phyloP scores from a whole-genome alignment of 352 stramenopile genomes.

The Albugo laibachii region DNA sequence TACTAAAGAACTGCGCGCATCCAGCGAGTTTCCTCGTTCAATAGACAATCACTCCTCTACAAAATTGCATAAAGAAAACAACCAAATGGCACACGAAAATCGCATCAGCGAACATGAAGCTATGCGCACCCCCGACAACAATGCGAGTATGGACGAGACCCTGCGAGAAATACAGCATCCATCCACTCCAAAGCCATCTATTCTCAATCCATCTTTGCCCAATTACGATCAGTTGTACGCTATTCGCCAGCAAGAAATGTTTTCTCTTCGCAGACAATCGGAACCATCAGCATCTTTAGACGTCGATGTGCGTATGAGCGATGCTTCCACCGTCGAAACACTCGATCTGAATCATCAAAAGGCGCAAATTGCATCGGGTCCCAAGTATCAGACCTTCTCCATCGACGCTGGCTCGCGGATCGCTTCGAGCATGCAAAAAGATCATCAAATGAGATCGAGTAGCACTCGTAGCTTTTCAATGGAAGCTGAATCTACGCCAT shows the following conservation, averaged over 20 bases:
- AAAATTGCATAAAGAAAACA: not conserved
- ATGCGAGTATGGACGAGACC: slow-evolving; percentile 3
- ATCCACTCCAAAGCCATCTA: slow-evolving; percentile 2
- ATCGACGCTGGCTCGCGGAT: slow-evolving; percentile 3
- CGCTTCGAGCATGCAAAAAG: not conserved
- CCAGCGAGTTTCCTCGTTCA: slow-evolving; percentile 3
- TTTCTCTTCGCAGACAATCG: too few relatives aligned
- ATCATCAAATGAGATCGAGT: slow-evolving; percentile 1
- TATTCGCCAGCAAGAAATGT: too few relatives aligned
- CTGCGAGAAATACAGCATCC: slow-evolving; percentile 1
- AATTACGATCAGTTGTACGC: too few relatives aligned
- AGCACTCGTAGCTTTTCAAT: too few relatives aligned
- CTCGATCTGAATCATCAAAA: slow-evolving; percentile 14
- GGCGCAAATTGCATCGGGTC: too few relatives aligned
- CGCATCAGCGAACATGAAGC: not conserved
- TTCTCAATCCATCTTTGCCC: too few relatives aligned
- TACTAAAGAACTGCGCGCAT: too few relatives aligned
- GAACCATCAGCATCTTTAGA: slow-evolving; percentile 1
- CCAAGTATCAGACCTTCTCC: slow-evolving; percentile 5
- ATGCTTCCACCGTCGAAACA: slow-evolving; percentile 15
- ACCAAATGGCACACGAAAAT: not conserved
- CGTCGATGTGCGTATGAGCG: slow-evolving; percentile 25
- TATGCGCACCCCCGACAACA: not conserved
- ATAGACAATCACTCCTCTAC: not conserved
- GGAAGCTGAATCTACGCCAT: too few relatives aligned